Percentiles rank a stretch among this genome's conserved stretches.
Evolutionary conservation across 768 basidiomycete genomes (phyloP).

Genomic region (Tulasnella calospora): DNA sequence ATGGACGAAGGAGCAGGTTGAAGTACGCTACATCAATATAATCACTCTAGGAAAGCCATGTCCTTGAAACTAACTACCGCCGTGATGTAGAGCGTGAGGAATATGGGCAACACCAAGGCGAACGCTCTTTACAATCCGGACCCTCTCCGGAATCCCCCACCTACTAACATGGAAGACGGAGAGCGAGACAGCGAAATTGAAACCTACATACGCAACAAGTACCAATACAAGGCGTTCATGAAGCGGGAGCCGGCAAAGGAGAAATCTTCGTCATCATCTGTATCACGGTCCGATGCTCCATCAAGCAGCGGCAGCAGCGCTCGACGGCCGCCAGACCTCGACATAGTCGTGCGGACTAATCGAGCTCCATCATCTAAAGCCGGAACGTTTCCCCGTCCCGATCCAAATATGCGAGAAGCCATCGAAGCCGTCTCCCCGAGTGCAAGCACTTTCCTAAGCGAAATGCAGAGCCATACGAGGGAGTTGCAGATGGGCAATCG

Average conservation of each 20-base stretch:
- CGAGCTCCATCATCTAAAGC: neutral
- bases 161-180: conserved; percentile 67
- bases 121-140: conserved; percentile 80
- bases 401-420: neutral
- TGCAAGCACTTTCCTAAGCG: conserved; percentile 6
- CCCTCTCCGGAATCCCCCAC: conserved; percentile 75
- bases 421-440: conserved; percentile 17
- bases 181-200: conserved; percentile 89
- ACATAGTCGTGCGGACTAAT: neutral
- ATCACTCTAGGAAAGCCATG: neutral
- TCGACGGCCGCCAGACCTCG: neutral
- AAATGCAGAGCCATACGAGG: conserved; percentile 16
- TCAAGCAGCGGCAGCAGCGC: neutral
- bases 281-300: neutral
- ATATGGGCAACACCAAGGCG: conserved; percentile 74
- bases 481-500: conserved; percentile 1
- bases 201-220: conserved; percentile 77
- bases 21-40: conserved; percentile 45
- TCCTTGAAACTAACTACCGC: conserved; percentile 25
- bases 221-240: conserved; percentile 62
- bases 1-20: conserved; percentile 85
- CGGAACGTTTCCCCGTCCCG: neutral
- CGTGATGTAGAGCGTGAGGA: conserved; percentile 60
- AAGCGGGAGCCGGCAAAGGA: conserved; percentile 30
- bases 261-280: neutral